Evolutionary conservation across 768 basidiomycete genomes (phyloP), one percentile per base, ranked within the genome.

Genomic region (Rhizopogon roseolus): DNA sequence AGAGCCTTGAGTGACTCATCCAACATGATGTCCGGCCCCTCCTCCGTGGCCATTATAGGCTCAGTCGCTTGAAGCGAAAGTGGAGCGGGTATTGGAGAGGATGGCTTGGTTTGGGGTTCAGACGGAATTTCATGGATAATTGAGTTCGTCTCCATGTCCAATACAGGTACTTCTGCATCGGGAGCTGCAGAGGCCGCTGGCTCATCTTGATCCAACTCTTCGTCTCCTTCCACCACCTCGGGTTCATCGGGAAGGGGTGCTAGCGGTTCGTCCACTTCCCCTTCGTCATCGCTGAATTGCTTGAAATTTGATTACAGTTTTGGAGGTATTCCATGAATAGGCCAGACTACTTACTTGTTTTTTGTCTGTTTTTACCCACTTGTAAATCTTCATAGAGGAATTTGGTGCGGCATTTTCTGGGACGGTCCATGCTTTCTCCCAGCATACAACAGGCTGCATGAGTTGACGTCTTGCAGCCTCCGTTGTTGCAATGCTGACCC

Each of bases 271-370:
- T 93, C 88, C 0, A 73, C 81, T 57, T 84, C 86, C 49, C 81
- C 87, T 62, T 93, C 91, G 54, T 92, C 88, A 62, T 93, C 90
- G 62, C 87, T 90, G 62, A 93, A 93, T 78, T 91, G 88, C 90
- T 93, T 65, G 57, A 50, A 56, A 36, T 50, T 41, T 54, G 43
- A 29, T 44, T 40, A 53, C 43, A 28, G 53, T 53, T 37, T 37
- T 39, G 13, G 37, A 49, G 36, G 29, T 27, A 27, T 37, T 40
- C 41, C 29, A 19, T 41, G 42, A 46, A 38, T 22, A 39, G 50
- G 9, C 25, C 44, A 41, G 44, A 49, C n/a, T 22, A 57, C 81
- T 50, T 61, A 88, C 90, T 76, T 90, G 90, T 44, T 75, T 75
- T 67, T 84, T 88, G 54, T 91, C 87, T 13, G 88, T 88, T 65